phyloP scores from a whole-genome alignment of 164 flowering plant species.

The Umbilicus rupestris region DNA sequence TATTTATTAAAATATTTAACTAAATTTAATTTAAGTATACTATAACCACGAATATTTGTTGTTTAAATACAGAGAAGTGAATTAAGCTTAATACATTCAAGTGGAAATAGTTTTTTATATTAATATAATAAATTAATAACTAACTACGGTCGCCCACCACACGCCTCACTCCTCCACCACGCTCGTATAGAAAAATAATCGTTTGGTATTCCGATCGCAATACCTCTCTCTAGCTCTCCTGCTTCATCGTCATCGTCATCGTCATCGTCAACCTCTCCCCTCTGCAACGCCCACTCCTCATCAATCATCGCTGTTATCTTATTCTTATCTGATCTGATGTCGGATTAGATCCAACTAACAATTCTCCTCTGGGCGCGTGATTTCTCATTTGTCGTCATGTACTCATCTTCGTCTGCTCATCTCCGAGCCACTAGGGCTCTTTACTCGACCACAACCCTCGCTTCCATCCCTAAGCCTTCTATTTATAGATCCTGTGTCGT shows the following conservation, averaged over 20 bases:
- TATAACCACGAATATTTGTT: no score
- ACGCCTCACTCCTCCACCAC: constrained; percentile 7
- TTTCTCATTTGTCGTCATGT: neutral
- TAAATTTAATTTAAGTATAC: no score
- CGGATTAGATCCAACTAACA: no score
- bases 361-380: constrained; percentile 16
- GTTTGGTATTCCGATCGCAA: no score
- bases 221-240: neutral
- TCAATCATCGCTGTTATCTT: no score
- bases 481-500: constrained; percentile 1
- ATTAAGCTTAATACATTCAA: no score
- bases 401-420: constrained; percentile 27
- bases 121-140: no score
- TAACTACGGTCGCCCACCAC: neutral
- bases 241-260: neutral
- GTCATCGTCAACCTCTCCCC: neutral
- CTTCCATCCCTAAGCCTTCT: neutral
- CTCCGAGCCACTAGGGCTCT: constrained; percentile 29
- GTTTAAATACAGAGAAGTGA: no score
- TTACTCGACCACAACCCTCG: constrained; percentile 17
- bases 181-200: neutral
- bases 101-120: no score
- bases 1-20: no score
- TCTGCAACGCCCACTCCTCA: no score
- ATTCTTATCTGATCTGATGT: no score